Evolutionary conservation across 1,284 basidiomycete genomes (phyloP).

Genomic region (Sparassis latifolia): DNA sequence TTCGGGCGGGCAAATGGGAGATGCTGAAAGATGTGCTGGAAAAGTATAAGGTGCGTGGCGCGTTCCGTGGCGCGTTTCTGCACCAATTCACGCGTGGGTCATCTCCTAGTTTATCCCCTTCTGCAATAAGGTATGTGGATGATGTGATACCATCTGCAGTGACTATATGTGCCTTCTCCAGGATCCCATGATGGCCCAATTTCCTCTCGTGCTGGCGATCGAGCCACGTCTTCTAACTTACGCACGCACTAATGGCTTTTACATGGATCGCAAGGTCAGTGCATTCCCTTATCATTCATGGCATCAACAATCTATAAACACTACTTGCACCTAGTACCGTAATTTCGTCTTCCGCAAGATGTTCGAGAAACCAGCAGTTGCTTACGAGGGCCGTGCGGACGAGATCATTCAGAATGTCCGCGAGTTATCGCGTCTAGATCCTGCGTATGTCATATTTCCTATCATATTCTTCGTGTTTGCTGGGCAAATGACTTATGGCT

Average conservation of each 20-base stretch:
- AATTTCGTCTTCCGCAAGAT: constrained; percentile 78
- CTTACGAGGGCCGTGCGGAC: constrained; percentile 45
- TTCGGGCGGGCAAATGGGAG: constrained; percentile 55
- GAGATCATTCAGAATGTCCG: constrained; percentile 63
- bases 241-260: constrained; percentile 64
- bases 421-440: constrained; percentile 59
- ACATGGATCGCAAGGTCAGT: constrained; percentile 64
- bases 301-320: constrained; percentile 5
- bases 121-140: constrained; percentile 46
- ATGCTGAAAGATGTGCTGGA: constrained; percentile 57
- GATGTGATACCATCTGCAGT: background rate
- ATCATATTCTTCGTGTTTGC: background rate
- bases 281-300: constrained; percentile 4
- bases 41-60: constrained; percentile 52
- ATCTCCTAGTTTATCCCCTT: constrained; percentile 64
- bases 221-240: constrained; percentile 68
- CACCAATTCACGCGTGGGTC: constrained; percentile 4
- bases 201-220: constrained; percentile 66
- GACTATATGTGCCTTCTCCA: constrained; percentile 23
- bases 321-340: constrained; percentile 47
- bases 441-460: constrained; percentile 38
- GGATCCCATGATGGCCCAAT: constrained; percentile 72
- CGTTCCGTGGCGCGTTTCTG: constrained; percentile 3
- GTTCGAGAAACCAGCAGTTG: constrained; percentile 55
- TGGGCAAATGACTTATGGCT: constrained; percentile 8